Evolutionary conservation across 2,329 filamentous ascomycete genomes (phyloP).

Genomic region (Ceratocystis papillata): DNA sequence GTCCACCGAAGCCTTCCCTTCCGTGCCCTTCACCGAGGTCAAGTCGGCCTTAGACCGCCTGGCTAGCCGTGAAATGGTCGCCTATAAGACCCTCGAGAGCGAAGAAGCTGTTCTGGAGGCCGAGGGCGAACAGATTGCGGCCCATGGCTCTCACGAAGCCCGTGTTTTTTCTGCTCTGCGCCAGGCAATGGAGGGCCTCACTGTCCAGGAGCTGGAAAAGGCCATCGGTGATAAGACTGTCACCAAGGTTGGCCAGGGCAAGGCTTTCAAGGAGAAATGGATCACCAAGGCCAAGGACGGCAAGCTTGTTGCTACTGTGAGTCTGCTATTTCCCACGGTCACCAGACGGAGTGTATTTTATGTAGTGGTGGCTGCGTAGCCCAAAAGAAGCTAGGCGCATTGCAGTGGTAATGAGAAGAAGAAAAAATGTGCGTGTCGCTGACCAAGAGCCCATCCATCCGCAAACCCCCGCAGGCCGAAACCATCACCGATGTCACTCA

Average conservation of each 20-base stretch:
- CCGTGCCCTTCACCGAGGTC: constrained; percentile 53
- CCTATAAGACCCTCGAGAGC: constrained; percentile 70
- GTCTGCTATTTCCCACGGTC: constrained; percentile 25
- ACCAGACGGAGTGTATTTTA: not conserved
- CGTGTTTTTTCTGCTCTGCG: constrained; percentile 68
- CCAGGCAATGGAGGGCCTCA: constrained; percentile 65
- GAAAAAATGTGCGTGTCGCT: not conserved
- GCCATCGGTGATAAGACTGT: constrained; percentile 62
- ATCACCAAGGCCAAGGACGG: constrained; percentile 51
- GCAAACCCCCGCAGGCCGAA: constrained; percentile 41
- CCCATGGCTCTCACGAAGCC: constrained; percentile 70
- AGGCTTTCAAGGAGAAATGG: constrained; percentile 78
- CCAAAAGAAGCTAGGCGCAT: too few relatives aligned
- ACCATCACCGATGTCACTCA: constrained; percentile 70
- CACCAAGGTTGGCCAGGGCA: constrained; percentile 79
- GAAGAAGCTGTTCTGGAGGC: constrained; percentile 67
- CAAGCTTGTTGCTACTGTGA: constrained; percentile 43
- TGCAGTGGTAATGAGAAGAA: not conserved
- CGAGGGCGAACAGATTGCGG: constrained; percentile 61
- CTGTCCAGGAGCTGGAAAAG: constrained; percentile 61
- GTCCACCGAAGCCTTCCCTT: constrained; percentile 59
- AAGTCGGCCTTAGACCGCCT: constrained; percentile 86
- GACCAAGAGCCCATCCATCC: constrained; percentile 4
- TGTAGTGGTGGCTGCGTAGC: not conserved
- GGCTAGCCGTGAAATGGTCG: constrained; percentile 71